Evolutionary conservation across 2,329 filamentous ascomycete genomes (phyloP).

Genomic region (Botrytis sinoallii): DNA sequence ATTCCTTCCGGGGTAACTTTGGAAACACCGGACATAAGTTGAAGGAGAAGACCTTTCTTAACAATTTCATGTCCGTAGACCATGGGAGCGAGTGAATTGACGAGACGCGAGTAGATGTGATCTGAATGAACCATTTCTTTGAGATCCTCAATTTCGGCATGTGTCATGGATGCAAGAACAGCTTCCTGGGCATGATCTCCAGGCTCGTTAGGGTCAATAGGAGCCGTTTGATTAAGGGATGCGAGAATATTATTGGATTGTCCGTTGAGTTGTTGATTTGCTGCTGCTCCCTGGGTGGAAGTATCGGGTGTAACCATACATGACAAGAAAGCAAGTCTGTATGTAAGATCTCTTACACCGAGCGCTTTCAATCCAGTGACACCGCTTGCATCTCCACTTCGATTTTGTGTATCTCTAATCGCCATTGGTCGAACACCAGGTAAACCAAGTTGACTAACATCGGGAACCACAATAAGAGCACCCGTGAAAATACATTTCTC

Average conservation of each 20-base stretch:
- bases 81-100: slow-evolving; percentile 93
- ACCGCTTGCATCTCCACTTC: slow-evolving; percentile 75
- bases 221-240: slow-evolving; percentile 71
- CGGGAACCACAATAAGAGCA: slow-evolving; percentile 91
- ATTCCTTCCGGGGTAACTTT: slow-evolving; percentile 93
- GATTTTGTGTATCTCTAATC: slow-evolving; percentile 75
- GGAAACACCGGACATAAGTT: slow-evolving; percentile 92
- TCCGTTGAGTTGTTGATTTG: slow-evolving; percentile 64
- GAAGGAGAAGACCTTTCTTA: slow-evolving; percentile 92
- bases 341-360: slow-evolving; percentile 92
- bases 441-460: slow-evolving; percentile 90
- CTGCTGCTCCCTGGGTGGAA: slow-evolving; percentile 71
- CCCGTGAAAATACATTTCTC: slow-evolving; percentile 99
- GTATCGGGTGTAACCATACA: slow-evolving; percentile 94
- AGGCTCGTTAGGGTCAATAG: slow-evolving; percentile 63
- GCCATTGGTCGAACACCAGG: slow-evolving; percentile 82
- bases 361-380: slow-evolving; percentile 86
- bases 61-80: slow-evolving; percentile 97
- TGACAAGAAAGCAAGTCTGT: slow-evolving; percentile 91
- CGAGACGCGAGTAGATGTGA: slow-evolving; percentile 88
- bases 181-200: slow-evolving; percentile 86
- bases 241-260: slow-evolving; percentile 82
- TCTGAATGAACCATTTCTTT: slow-evolving; percentile 91
- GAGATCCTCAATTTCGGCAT: slow-evolving; percentile 85
- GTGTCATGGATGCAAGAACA: slow-evolving; percentile 80